Evolutionary conservation across 495 filamentous ascomycete genomes (phyloP), one percentile per base, ranked within the genome.

Genomic region (Neurospora tetrasperma): DNA sequence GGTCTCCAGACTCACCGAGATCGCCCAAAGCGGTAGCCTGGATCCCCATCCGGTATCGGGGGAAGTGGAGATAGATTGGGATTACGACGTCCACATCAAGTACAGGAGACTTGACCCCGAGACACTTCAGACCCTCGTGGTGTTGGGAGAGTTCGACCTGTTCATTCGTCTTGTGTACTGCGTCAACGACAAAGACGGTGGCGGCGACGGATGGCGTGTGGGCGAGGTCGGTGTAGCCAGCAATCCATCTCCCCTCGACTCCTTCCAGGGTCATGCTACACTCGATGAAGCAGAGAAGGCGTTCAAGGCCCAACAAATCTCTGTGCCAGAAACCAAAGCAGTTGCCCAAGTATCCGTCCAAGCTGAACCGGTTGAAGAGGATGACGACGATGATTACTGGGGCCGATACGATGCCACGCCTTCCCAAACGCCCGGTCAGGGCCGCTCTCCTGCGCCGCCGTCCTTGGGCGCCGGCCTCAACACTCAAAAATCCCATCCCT

Each of bases 351-450:
- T 72, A 62, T 35, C 48, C 71, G 27, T 69, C 35, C 73, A 84
- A 69, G 73, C 78, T 14, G 72, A 71, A 14, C 72, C 77, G 0
- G 81, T 85, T 12, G 79, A 87, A 0, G 90, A 91, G 0, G 91
- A 93, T 20, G 93, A 96, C 40, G 94, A 97, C 73, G 94, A 94
- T 74, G 92, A 90, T 76, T 99, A 98, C 81, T 99, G 96, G 96
- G 93, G 90, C 40, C 90, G 90, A 74, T 99, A 99, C 79, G 96
- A 98, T 84, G 88, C 90, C 10, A 96, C 93, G 12, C 92, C 93
- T 2, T 88, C 88, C 9, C 86, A 89, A 42, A 95, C 94, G 23
- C 95, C 95, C 7, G 89, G 89, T 1, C 80, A 83, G 0, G 90
- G 92, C 71, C 83, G 80, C 42, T 90, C 90, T 12, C 88, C 90